Conservation (phyloP, 2,329 filamentous ascomycete genomes). For the Fusarium pseudocircinatum region DNA sequence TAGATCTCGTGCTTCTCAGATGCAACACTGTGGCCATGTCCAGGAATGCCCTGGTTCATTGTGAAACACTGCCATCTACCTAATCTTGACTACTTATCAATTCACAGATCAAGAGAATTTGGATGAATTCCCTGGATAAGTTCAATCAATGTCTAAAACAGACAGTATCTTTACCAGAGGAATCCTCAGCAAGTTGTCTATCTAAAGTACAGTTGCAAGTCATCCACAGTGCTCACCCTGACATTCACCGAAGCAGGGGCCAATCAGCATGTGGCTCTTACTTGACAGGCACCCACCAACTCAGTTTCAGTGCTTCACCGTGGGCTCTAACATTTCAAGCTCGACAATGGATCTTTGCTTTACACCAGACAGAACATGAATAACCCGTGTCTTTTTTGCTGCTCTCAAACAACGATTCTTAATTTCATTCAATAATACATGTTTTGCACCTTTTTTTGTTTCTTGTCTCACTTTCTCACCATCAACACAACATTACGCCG, state of each 20-base stretch:
- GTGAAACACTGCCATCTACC: not conserved
- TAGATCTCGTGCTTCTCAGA: not conserved
- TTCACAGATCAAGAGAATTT: not conserved
- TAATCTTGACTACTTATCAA: not conserved
- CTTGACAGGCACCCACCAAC: conserved; percentile 8
- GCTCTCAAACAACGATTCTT: not conserved
- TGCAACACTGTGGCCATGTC: not conserved
- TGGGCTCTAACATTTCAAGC: not conserved
- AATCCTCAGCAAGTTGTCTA: not conserved
- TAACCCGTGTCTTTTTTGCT: not conserved
- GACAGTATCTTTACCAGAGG: not conserved
- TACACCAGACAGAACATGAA: not conserved
- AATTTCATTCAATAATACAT: not conserved
- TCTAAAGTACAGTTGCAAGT: not conserved
- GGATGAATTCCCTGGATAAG: not conserved
- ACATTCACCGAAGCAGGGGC: not conserved
- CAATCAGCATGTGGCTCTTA: conserved; percentile 15
- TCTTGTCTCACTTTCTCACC: not conserved
- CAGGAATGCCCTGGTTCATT: not conserved
- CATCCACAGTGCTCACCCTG: not conserved
- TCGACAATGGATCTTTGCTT: not conserved
- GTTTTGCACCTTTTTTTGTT: not conserved
- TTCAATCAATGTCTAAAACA: not conserved
- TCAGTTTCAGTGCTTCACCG: not conserved
- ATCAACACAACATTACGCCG: not conserved